Percentiles rank a stretch among this genome's conserved stretches.
Conservation (phyloP, 305 asterid genomes). For the Coffea humblotiana region DNA sequence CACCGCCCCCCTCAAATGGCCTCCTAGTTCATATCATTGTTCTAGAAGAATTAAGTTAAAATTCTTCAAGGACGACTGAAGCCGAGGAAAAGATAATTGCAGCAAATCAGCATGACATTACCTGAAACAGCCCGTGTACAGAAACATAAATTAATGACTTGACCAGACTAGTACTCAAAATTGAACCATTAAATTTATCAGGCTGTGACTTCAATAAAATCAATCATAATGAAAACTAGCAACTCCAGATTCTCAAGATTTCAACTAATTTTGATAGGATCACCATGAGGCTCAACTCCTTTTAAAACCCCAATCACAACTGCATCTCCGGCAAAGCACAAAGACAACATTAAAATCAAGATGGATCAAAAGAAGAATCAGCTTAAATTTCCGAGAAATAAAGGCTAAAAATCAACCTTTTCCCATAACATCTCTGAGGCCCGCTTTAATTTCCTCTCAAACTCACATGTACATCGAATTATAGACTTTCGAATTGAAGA, state of each 20-base stretch:
- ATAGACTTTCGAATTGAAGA: background rate
- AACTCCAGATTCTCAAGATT: background rate
- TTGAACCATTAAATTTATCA: background rate
- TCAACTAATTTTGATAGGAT: background rate
- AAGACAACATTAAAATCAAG: background rate
- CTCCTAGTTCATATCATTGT: background rate
- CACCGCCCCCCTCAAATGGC: background rate
- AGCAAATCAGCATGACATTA: background rate
- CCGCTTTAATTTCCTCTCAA: background rate
- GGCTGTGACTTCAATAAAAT: background rate
- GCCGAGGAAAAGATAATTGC: background rate
- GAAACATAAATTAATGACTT: background rate
- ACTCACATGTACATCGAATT: background rate
- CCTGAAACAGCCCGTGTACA: background rate
- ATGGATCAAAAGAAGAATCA: background rate
- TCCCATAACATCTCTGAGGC: background rate
- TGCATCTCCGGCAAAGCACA: background rate
- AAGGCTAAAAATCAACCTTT: background rate
- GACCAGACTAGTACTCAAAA: background rate
- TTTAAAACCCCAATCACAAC: background rate
- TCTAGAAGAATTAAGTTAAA: background rate
- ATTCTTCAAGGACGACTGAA: background rate
- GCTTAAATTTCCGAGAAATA: slow-evolving; percentile 6
- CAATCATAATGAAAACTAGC: background rate
- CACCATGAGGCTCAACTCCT: background rate